phyloP scores from a whole-genome alignment of 192 early-diverging fungal genomes.

The Linnemannia hyalina region DNA sequence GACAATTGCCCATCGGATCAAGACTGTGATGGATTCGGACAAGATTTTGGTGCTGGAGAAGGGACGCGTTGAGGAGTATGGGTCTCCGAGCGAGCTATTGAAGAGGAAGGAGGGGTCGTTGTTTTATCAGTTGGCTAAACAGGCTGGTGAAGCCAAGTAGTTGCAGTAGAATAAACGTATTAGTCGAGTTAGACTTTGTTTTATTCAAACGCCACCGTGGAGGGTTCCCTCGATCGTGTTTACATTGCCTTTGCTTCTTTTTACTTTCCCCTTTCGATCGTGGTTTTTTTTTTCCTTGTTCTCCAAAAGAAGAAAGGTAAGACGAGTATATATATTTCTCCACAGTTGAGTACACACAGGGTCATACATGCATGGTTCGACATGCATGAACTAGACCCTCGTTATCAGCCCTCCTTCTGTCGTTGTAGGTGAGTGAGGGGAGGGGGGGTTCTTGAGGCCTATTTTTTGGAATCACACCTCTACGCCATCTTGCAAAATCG shows the following conservation, averaged over 20 bases:
- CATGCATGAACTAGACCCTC: too few species aligned
- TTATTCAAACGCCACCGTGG: too few species aligned
- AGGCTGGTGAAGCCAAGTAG: constrained; percentile 11
- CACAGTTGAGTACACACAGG: background rate
- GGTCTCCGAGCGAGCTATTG: constrained; percentile 66
- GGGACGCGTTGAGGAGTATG: constrained; percentile 77
- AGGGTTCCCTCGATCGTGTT: background rate
- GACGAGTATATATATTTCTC: background rate
- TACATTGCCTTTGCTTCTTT: background rate
- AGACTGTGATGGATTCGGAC: constrained; percentile 73
- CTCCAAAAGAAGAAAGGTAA: background rate
- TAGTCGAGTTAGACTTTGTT: too few species aligned
- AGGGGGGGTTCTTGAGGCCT: too few species aligned
- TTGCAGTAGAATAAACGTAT: too few species aligned
- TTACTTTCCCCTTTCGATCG: background rate
- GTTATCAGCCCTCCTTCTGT: background rate
- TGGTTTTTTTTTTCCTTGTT: background rate
- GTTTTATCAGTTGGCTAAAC: constrained; percentile 7
- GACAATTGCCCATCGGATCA: constrained; percentile 80
- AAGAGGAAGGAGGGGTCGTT: constrained; percentile 15
- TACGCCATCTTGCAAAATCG: too few species aligned
- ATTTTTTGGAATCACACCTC: too few species aligned
- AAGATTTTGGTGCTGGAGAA: constrained; percentile 82
- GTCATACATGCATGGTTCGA: background rate
- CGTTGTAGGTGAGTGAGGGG: too few species aligned